Conservation (phyloP, 345 rosid genomes). For the Lepidium sativum region DNA sequence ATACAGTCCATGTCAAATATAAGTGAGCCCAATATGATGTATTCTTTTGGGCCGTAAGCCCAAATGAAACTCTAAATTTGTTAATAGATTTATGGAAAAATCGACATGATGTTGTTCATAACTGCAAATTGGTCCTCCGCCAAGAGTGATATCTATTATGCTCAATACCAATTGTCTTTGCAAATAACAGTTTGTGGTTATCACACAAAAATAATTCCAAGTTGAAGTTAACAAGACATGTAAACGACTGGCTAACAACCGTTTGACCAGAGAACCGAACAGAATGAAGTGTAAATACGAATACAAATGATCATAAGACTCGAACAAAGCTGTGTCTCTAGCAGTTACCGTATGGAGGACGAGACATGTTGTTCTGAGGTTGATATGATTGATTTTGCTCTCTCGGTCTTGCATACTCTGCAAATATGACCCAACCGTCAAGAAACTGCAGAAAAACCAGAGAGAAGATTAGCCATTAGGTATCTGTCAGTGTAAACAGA, state of each 20-base stretch:
- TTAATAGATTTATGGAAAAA: no score
- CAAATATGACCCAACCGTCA: slow-evolving; percentile 82
- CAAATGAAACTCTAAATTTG: background rate
- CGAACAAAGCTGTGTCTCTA: background rate
- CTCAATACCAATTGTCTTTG: no score
- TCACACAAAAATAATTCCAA: background rate
- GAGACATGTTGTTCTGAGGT: slow-evolving; percentile 29
- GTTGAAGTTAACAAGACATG: background rate
- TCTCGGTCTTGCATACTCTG: slow-evolving; percentile 60
- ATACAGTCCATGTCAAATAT: no score
- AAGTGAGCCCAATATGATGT: background rate
- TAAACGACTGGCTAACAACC: background rate
- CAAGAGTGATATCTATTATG: no score
- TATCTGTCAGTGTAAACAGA: background rate
- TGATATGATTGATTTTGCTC: slow-evolving; percentile 21
- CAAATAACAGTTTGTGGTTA: background rate
- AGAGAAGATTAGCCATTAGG: background rate
- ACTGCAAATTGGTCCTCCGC: no score
- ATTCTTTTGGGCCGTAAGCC: background rate
- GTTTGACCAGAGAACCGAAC: background rate
- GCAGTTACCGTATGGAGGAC: slow-evolving; percentile 31
- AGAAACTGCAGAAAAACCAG: slow-evolving; percentile 39
- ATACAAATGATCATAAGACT: slow-evolving; percentile 3
- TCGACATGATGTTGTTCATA: no score
- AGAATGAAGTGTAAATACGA: background rate